Evolutionary conservation across 768 basidiomycete species (phyloP), one percentile per base, ranked within the genome.

Genomic region (Russula lepida): DNA sequence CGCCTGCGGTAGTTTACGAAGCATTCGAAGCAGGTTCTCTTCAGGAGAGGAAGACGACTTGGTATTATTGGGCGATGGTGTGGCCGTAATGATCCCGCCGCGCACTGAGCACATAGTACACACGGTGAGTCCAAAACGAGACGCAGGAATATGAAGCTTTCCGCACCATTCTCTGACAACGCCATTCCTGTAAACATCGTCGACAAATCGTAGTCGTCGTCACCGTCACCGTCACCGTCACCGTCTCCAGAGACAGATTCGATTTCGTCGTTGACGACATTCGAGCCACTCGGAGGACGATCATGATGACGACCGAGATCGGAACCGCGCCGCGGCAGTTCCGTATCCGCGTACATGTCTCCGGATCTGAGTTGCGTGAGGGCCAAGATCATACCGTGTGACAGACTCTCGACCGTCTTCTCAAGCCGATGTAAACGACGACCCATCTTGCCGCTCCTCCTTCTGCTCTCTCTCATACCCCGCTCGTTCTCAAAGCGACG

Each of bases 341-440:
- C 21, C n/a, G 43, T n/a, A 4, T 21, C 43, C n/a, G 43, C 43
- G 9, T 21, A 5, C 21, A 21, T n/a, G 43, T 44, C 21, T 21
- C 43, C 43, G 21, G 43, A 44, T 21, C 11, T 44, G 21, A 21
- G 43, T 12, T 44, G 43, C 9, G 43, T 44, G 43, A 44, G 54
- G 6, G 60, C 60, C 23, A 61, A 13, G 23, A 56, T 37, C 32
- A 56, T 12, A 6, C 39, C 59, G 9, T 56, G 54, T 8, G 59
- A 60, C 30, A 56, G 30, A 15, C 48, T 43, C 37, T 61, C 54
- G 17, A 56, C 32, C 19, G 54, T 56, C 54, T 56, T 56, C 15
- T 61, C 54, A 7, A 61, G 49, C 27, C 41, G 30, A 6, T 30
- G 60, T 11, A 44, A 12, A 61, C 35, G 43, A 11, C 21, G 43